Evolutionary conservation across 495 filamentous ascomycete species (phyloP).

Genomic region (Aspergillus saccharolyticus): DNA sequence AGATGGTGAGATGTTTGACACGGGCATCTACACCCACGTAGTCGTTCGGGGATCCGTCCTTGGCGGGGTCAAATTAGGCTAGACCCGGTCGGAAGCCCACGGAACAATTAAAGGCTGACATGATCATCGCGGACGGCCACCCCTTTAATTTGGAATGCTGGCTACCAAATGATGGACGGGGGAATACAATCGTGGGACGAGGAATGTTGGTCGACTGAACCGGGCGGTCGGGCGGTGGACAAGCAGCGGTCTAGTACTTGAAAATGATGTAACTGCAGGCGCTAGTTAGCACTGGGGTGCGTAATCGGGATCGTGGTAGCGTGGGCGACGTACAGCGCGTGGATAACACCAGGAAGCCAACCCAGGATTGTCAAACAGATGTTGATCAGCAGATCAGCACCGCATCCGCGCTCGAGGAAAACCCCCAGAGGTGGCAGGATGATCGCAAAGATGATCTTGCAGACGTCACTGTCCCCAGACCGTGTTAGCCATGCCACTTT

Average conservation of each 20-base stretch:
- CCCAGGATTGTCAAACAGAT: conserved; percentile 79
- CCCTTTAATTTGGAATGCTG: conserved; percentile 7
- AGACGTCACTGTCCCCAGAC: conserved; percentile 61
- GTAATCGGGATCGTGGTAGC: not conserved
- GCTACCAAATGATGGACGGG: not conserved
- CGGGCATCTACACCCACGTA: not conserved
- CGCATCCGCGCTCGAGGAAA: conserved; percentile 84
- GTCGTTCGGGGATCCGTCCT: conserved; percentile 11
- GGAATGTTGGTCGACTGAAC: conserved; percentile 1
- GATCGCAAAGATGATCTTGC: conserved; percentile 87
- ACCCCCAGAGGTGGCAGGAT: conserved; percentile 85
- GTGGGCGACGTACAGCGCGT: conserved; percentile 57
- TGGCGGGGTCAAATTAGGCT: conserved; percentile 29
- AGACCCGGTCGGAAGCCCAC: conserved; percentile 29
- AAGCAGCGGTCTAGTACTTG: conserved; percentile 41
- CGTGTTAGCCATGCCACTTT: conserved; percentile 1
- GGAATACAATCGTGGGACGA: conserved; percentile 6
- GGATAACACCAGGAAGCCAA: conserved; percentile 72
- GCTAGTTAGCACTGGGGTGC: conserved; percentile 14
- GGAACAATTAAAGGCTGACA: conserved; percentile 25
- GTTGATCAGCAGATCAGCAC: conserved; percentile 80
- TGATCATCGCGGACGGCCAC: conserved; percentile 8
- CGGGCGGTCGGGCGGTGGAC: conserved; percentile 3
- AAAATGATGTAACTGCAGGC: conserved; percentile 50
- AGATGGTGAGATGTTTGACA: conserved; percentile 12